Conservation (phyloP, 2,329 filamentous ascomycete species). For the Exserohilum turcica region DNA sequence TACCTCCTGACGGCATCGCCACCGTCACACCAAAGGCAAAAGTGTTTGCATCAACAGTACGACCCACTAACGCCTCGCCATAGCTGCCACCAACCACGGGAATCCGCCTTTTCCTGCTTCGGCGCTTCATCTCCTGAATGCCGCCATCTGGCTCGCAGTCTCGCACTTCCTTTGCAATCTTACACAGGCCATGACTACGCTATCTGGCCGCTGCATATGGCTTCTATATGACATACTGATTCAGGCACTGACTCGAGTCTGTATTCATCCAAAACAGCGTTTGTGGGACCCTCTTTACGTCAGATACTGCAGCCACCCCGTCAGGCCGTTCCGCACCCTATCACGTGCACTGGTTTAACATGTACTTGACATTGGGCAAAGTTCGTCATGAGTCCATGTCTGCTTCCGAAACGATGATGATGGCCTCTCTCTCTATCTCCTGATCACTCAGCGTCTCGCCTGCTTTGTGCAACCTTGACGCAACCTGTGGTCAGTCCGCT, state of each 20-base stretch:
- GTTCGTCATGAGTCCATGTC: neutral
- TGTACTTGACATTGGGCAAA: neutral
- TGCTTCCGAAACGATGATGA: neutral
- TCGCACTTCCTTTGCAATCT: constrained; percentile 36
- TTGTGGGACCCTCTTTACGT: constrained; percentile 4
- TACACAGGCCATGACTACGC: constrained; percentile 10
- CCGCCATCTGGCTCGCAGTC: constrained; percentile 1
- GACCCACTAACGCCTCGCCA: constrained; percentile 20
- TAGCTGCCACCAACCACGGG: neutral
- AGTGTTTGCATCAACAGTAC: constrained; percentile 18
- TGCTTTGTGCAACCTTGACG: neutral
- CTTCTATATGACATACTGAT: neutral
- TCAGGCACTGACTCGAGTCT: neutral
- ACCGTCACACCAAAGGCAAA: constrained; percentile 33
- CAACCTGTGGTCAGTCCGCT: neutral
- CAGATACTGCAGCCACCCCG: constrained; percentile 13
- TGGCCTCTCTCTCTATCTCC: neutral
- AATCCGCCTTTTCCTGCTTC: neutral
- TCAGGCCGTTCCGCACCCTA: constrained; percentile 15
- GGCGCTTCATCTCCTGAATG: neutral
- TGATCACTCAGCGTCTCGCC: neutral
- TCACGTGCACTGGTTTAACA: constrained; percentile 18
- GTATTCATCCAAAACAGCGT: neutral
- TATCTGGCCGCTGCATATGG: constrained; percentile 27
- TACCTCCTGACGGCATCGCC: constrained; percentile 24